phyloP scores from a whole-genome alignment of 2,329 filamentous ascomycete species.

The Aspergillus nomiae region DNA sequence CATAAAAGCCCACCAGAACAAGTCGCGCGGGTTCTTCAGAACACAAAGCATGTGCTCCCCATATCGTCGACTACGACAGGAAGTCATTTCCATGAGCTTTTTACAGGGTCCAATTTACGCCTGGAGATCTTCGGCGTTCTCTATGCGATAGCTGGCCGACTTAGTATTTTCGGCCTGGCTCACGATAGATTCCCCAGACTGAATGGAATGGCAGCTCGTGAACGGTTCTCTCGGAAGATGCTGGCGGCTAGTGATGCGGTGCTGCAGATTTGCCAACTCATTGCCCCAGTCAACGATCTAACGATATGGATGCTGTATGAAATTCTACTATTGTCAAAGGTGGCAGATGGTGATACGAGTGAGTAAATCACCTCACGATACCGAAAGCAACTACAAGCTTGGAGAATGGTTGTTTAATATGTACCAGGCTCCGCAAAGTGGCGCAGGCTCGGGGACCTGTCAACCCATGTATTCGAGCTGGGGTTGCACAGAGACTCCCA shows the following conservation, averaged over 20 bases:
- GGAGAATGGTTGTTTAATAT: slow-evolving; percentile 1
- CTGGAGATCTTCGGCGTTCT: slow-evolving; percentile 43
- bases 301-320: slow-evolving; percentile 33
- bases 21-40: slow-evolving; percentile 26
- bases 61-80: slow-evolving; percentile 28
- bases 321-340: slow-evolving; percentile 38
- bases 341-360: slow-evolving; percentile 43
- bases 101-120: slow-evolving; percentile 40
- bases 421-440: slow-evolving; percentile 25
- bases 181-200: slow-evolving; percentile 14
- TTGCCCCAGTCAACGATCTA: slow-evolving; percentile 44
- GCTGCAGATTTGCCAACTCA: slow-evolving; percentile 38
- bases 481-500: slow-evolving; percentile 28
- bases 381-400: background rate
- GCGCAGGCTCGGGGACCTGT: slow-evolving; percentile 29
- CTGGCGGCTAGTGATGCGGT: slow-evolving; percentile 38
- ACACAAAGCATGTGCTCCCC: slow-evolving; percentile 26
- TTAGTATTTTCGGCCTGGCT: slow-evolving; percentile 24
- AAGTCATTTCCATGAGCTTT: slow-evolving; percentile 39
- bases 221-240: slow-evolving; percentile 28
- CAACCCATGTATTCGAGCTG: slow-evolving; percentile 29
- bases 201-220: slow-evolving; percentile 9
- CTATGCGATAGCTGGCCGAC: slow-evolving; percentile 40
- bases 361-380: slow-evolving; percentile 7
- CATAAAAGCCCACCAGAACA: slow-evolving; percentile 11